Conservation (phyloP, 495 filamentous ascomycete genomes). For the Podospora pseudopauciseta region DNA sequence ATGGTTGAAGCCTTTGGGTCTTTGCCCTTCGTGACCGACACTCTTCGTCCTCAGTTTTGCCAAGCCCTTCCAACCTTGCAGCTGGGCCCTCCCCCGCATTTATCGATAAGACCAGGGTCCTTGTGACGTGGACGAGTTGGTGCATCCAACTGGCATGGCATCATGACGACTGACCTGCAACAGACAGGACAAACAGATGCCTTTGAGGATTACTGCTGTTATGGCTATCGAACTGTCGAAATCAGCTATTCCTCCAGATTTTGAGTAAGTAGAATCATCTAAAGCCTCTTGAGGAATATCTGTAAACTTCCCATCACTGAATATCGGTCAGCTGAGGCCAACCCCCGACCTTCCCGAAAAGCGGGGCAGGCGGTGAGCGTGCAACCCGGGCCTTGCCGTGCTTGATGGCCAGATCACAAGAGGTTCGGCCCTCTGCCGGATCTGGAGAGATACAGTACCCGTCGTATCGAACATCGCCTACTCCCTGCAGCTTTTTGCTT, state of each 20-base stretch:
- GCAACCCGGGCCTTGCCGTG: background rate
- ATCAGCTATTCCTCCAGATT: too few species aligned
- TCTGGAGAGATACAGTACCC: background rate
- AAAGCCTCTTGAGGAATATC: too few species aligned
- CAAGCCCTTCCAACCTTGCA: background rate
- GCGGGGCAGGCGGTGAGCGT: background rate
- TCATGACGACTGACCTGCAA: background rate
- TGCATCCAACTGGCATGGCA: background rate
- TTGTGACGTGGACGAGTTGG: conserved; percentile 5
- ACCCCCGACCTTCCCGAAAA: background rate
- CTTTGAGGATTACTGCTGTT: background rate
- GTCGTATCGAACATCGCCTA: background rate
- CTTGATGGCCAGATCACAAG: background rate
- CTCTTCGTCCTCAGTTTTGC: background rate
- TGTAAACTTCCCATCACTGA: background rate
- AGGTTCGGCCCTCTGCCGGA: background rate
- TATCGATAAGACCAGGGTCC: conserved; percentile 1
- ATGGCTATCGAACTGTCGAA: background rate
- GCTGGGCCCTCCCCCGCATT: conserved; percentile 12
- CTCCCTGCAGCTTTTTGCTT: background rate
- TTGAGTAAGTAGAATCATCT: too few species aligned
- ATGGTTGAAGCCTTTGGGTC: background rate
- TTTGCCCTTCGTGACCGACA: background rate
- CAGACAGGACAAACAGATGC: background rate
- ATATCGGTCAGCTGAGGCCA: background rate